Base-by-base conservation (phyloP, 768 basidiomycete genomes). In the Tricholoma furcatifolium region DNA sequence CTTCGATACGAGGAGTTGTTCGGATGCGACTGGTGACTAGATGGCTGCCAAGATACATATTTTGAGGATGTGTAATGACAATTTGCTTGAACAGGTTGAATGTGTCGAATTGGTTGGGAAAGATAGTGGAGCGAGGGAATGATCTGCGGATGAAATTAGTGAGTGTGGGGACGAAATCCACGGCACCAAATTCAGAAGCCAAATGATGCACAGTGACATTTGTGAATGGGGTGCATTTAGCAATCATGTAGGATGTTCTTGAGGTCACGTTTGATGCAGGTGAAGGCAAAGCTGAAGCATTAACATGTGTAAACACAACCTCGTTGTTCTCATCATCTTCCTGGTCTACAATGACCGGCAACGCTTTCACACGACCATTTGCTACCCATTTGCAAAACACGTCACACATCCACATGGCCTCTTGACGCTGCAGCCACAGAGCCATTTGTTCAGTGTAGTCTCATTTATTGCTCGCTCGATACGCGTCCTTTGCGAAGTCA, bases 21-120 rank as follows among this genome's bases (percentile, higher is more conserved):
- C 27, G 27, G 27, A 27, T 27, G 27, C 27, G 27, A 27, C 27
- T 27, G 27, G 27, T 27, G 41, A 39, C n/a, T 41, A 9, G 2
- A 15, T 41, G 42, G 21, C 21, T 43, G n/a, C 42, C 24, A 18
- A 43, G 20, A 14, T 43, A 27, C n/a, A 11, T 20, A 43, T 43
- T 43, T 6, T 14, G 42, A n/a, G 42, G 42, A 24, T 12, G 42
- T 6, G 42, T 24, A 27, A 43, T 18, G 11, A 43, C 21, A 5
- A 43, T 23, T n/a, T 43, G 42, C 21, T 43, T 43, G 42, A 24
- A 43, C 6, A 43, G 42, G 42, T 27, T 43, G 42, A 43, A 43
- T 20, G 11, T 24, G 24, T 43, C 21, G n/a, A 43, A 43, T 24
- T 23, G 24, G 24, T 43, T 24, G 20, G n/a, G n/a, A n/a, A n/a